Evolutionary conservation across 306 rosid genomes (phyloP), one percentile per base, ranked within the genome.

Genomic region (Herpetospermum pedunculosum): DNA sequence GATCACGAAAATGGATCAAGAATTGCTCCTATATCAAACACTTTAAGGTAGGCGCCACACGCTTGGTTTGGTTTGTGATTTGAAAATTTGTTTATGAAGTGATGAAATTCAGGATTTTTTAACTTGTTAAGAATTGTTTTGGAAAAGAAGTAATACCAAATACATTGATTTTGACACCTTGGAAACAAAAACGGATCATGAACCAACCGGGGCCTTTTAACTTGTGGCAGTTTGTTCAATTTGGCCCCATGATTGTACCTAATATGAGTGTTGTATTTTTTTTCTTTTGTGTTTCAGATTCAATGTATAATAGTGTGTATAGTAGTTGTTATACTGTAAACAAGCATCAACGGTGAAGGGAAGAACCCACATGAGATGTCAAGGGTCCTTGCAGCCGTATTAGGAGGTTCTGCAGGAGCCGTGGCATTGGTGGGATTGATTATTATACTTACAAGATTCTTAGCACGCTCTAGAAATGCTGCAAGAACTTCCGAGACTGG

Each of bases 341-440:
- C 25, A 43, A 67, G 78, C 78, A 72, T 80, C 86, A 82, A 55
- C 85, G 84, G 82, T 88, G 92, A 87, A 87, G 87, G 74, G 86
- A 72, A 72, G 44, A 60, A 75, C 84, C 84, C 78, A 80, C 76
- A 83, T 84, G 86, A 85, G 86, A 92, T 92, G 98, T 92, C 98
- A 88, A 80, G 82, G 84, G 58, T 80, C 84, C 98, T 84, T 87
- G 97, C 97, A 83, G 96, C 97, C 77, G 77, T 87, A 80, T 29
- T 90, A 55, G 97, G 97, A 87, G 97, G 93, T 81, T 89, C 92
- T 90, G 97, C 97, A 82, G 98, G 96, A 86, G 97, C 89, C 81
- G 89, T 87, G 96, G 85, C 95, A 85, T 87, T 92, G 90, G 92
- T 88, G 76, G 92, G 89, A 81, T 80, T 90, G 65, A 59, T 75